Conservation (phyloP, 2,329 filamentous ascomycete species). For the Orbilia oligospora region DNA sequence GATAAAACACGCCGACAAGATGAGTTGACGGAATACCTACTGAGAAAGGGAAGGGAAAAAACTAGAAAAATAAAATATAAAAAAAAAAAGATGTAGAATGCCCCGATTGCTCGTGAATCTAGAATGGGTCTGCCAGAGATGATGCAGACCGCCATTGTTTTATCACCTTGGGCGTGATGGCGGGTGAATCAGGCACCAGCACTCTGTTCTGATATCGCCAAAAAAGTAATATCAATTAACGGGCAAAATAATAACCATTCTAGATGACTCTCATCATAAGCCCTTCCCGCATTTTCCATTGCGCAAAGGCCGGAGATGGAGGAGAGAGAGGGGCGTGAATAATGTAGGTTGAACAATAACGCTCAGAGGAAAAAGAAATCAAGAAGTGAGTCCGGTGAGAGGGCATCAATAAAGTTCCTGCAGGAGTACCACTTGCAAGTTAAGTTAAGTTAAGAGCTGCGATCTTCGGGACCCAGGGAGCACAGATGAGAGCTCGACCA, state of each 20-base stretch:
- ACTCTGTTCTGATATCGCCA: slow-evolving; percentile 46
- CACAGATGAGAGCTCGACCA: slow-evolving; percentile 51
- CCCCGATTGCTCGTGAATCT: slow-evolving; percentile 43
- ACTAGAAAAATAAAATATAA: slow-evolving; percentile 2
- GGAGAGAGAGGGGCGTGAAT: slow-evolving; percentile 50
- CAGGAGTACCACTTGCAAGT: slow-evolving; percentile 50
- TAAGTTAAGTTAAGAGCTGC: slow-evolving; percentile 40
- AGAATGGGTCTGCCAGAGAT: slow-evolving; percentile 45
- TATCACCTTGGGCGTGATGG: slow-evolving; percentile 50
- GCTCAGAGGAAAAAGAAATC: slow-evolving; percentile 36
- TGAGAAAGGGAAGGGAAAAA: too few species aligned
- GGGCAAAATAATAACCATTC: slow-evolving; percentile 27
- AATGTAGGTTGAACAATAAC: slow-evolving; percentile 31
- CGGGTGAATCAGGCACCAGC: slow-evolving; percentile 58
- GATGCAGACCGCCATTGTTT: slow-evolving; percentile 51
- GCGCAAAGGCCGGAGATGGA: slow-evolving; percentile 41
- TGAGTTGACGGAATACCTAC: slow-evolving; percentile 24
- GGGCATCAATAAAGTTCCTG: slow-evolving; percentile 53
- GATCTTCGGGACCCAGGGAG: slow-evolving; percentile 57
- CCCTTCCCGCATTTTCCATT: slow-evolving; percentile 23
- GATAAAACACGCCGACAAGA: slow-evolving; percentile 40
- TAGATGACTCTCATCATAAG: slow-evolving; percentile 34
- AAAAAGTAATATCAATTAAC: slow-evolving; percentile 44
- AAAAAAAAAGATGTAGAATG: slow-evolving; percentile 29
- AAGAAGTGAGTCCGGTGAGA: slow-evolving; percentile 37